A percentile compares a stretch with the other conserved stretches of the same genome.
These are phyloP conservation scores for Cubamyces sp. DNA, from an alignment of 768 basidiomycete genomes.

Conservation along the genomic window DNA sequence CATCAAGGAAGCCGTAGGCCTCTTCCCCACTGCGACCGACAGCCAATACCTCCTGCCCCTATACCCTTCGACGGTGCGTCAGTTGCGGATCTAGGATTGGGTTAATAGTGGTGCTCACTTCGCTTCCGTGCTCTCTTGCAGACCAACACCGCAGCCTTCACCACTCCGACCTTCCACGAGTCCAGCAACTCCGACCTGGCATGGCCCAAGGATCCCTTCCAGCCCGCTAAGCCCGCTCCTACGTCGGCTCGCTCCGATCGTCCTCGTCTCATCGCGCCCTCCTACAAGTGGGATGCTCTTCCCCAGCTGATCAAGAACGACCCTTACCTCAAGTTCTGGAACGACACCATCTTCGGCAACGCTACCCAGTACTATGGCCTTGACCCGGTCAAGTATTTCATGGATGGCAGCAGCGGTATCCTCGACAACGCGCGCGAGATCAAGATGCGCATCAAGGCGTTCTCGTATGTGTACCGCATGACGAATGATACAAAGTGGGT, in stretches of 20 bases:
- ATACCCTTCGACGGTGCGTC: constrained; percentile 85
- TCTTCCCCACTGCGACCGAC: constrained; percentile 80
- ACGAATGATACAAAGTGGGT: constrained; percentile 91
- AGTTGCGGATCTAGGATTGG: background rate
- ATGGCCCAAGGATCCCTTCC: constrained; percentile 83
- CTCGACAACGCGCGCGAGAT: constrained; percentile 87
- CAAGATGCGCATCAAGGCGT: constrained; percentile 91
- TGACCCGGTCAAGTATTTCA: constrained; percentile 64
- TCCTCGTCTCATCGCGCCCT: constrained; percentile 90
- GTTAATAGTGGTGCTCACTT: background rate
- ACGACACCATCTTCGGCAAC: constrained; percentile 88
- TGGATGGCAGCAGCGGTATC: constrained; percentile 88
- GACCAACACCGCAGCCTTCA: constrained; percentile 78
- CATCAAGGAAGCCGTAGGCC: constrained; percentile 60
- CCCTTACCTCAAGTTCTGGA: constrained; percentile 88
- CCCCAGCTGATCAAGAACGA: constrained; percentile 76
- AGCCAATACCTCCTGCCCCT: constrained; percentile 78
- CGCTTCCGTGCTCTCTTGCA: constrained; percentile 33
- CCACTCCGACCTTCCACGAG: constrained; percentile 69
- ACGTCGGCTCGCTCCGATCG: constrained; percentile 72
- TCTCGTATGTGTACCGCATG: constrained; percentile 87
- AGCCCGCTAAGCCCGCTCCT: constrained; percentile 62
- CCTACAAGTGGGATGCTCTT: constrained; percentile 89
- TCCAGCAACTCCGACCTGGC: constrained; percentile 53
- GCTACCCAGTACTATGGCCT: constrained; percentile 69